Evolutionary conservation across 139 green algal species (phyloP).

Genomic region (Chlamydomonas sphaeroides): DNA sequence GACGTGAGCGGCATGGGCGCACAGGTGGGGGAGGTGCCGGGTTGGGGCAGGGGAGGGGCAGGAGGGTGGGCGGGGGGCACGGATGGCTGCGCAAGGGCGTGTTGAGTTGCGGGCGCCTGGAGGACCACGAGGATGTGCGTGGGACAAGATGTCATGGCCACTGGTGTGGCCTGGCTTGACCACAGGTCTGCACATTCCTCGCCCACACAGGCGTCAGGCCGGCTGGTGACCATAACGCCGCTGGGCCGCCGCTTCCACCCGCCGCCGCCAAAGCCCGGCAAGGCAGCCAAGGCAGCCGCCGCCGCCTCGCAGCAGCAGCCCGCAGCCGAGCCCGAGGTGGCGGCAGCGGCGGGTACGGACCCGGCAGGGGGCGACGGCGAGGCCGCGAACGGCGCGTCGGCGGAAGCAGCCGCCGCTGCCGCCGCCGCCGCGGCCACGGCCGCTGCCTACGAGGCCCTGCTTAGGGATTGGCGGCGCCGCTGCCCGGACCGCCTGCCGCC

Average conservation of each 20-base stretch:
- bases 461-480: constrained; percentile 17
- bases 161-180: no score
- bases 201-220: constrained; percentile 45
- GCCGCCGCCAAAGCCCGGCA: neutral
- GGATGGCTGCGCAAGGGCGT: no score
- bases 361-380: neutral
- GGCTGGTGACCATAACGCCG: constrained; percentile 37
- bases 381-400: neutral
- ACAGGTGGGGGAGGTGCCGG: constrained; percentile 31
- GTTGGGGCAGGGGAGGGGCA: neutral
- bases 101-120: no score
- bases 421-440: neutral
- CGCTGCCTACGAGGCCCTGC: neutral
- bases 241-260: constrained; percentile 23
- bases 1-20: constrained; percentile 54
- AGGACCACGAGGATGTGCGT: no score
- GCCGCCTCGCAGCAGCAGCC: neutral
- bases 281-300: neutral
- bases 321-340: no score
- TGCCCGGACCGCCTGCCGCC: neutral
- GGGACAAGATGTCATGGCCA: no score
- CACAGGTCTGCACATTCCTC: no score
- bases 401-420: constrained; percentile 10
- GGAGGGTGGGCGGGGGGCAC: no score
- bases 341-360: no score